Evolutionary conservation across 2,329 filamentous ascomycete species (phyloP).

Genomic region (Fusarium sp.): DNA sequence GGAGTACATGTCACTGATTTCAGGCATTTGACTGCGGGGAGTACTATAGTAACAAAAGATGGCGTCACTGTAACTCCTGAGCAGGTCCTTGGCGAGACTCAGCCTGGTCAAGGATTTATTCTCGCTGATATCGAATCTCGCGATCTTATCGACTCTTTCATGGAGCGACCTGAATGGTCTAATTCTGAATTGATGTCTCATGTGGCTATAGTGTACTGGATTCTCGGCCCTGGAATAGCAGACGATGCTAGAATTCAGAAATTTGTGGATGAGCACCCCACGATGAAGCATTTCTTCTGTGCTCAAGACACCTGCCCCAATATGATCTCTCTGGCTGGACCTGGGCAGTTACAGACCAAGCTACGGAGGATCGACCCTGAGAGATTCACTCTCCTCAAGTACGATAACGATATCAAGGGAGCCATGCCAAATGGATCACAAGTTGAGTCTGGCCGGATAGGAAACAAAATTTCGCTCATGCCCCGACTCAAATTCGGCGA

Average conservation of each 20-base stretch:
- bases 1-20: slow-evolving; percentile 71
- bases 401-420: slow-evolving; percentile 60
- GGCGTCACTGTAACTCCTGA: slow-evolving; percentile 81
- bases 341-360: slow-evolving; percentile 72
- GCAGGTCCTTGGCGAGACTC: slow-evolving; percentile 79
- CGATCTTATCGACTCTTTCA: slow-evolving; percentile 75
- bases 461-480: slow-evolving; percentile 58
- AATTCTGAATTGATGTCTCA: slow-evolving; percentile 71
- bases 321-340: slow-evolving; percentile 74
- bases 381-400: slow-evolving; percentile 76
- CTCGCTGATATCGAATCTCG: slow-evolving; percentile 80
- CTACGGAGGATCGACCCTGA: slow-evolving; percentile 77
- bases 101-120: slow-evolving; percentile 77
- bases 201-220: slow-evolving; percentile 80
- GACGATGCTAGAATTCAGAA: slow-evolving; percentile 69
- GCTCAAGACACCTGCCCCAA: slow-evolving; percentile 80
- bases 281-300: slow-evolving; percentile 80
- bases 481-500: slow-evolving; percentile 59
- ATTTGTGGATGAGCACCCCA: slow-evolving; percentile 72
- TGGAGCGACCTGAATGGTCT: slow-evolving; percentile 78
- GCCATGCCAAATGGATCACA: slow-evolving; percentile 38
- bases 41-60: slow-evolving; percentile 69
- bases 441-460: slow-evolving; percentile 54
- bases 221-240: slow-evolving; percentile 75
- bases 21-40: slow-evolving; percentile 68